A percentile compares a stretch with the other conserved stretches of the same genome.
Conservation (phyloP, 176 grass and related monocot genomes). For the Aegilops longissima region DNA sequence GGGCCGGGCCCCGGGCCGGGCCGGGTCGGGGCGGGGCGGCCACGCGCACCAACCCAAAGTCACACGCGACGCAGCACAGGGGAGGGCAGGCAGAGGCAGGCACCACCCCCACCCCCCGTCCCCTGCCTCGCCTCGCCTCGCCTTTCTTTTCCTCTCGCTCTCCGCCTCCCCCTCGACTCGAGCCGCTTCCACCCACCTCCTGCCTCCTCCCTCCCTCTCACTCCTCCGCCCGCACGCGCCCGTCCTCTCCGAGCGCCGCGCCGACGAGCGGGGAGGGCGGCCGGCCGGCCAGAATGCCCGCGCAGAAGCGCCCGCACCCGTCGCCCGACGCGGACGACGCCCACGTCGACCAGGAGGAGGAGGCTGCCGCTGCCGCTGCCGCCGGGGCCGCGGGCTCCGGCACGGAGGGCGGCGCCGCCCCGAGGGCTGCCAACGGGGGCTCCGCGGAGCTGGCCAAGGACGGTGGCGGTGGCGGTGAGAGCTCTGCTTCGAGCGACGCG, state of each 20-base stretch:
- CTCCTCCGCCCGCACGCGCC: neutral
- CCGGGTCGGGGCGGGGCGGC: neutral
- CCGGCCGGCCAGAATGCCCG: constrained; percentile 47
- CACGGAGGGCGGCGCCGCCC: neutral
- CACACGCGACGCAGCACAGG: constrained; percentile 21
- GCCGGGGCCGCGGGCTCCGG: neutral
- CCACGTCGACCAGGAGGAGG: constrained; percentile 22
- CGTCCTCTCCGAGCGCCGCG: constrained; percentile 26
- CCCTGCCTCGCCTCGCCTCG: neutral
- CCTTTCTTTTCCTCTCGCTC: constrained; percentile 51
- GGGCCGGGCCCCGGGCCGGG: neutral
- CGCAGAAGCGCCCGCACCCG: constrained; percentile 58
- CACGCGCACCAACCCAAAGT: constrained; percentile 39
- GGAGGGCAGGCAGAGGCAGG: neutral
- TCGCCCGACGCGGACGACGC: constrained; percentile 7
- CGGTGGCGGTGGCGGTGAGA: constrained; percentile 10
- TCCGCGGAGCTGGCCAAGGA: neutral
- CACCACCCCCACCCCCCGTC: neutral
- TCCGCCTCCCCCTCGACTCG: constrained; percentile 42
- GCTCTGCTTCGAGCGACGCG: neutral
- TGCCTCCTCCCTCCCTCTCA: neutral
- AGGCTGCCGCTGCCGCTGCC: neutral
- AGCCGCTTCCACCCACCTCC: constrained; percentile 51
- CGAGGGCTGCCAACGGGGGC: constrained; percentile 29
- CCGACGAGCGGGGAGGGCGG: neutral